Percentiles rank a stretch among this genome's conserved stretches.
Evolutionary conservation across 306 rosid genomes (phyloP).

Genomic region (Urtica urens): DNA sequence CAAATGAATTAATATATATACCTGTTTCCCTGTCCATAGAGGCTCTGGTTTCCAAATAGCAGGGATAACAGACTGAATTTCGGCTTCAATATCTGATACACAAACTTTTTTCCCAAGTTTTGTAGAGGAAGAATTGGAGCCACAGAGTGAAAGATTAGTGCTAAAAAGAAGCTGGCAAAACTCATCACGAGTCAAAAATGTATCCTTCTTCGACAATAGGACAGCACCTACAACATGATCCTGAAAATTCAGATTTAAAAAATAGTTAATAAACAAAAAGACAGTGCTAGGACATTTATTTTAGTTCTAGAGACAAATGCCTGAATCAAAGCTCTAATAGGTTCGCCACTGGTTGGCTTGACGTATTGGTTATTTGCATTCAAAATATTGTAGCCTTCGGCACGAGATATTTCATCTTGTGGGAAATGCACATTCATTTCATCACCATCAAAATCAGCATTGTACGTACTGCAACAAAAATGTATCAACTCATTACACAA

Average conservation of each 20-base stretch:
- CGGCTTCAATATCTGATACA: conserved; percentile 39
- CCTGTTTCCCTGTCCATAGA: conserved; percentile 97
- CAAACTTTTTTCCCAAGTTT: conserved; percentile 49
- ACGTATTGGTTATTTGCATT: conserved; percentile 94
- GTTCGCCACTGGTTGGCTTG: conserved; percentile 96
- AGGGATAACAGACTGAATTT: conserved; percentile 57
- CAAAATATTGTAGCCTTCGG: conserved; percentile 90
- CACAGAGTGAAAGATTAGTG: conserved; percentile 51
- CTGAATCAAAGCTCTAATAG: conserved; percentile 92
- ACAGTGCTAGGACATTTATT: background rate
- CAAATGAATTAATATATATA: conserved; percentile 12
- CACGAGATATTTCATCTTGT: conserved; percentile 93
- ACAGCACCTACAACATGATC: conserved; percentile 92
- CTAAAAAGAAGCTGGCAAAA: conserved; percentile 84
- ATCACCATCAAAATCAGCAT: conserved; percentile 98
- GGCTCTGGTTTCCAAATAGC: conserved; percentile 88
- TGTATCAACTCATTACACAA: conserved; percentile 1
- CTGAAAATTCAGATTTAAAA: conserved; percentile 22
- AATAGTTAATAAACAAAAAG: background rate
- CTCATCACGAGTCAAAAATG: conserved; percentile 50
- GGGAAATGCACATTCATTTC: conserved; percentile 98
- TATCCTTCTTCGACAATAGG: conserved; percentile 81
- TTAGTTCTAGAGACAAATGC: conserved; percentile 12
- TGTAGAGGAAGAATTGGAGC: conserved; percentile 25
- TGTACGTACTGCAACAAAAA: conserved; percentile 55